These are phyloP conservation scores for Camelina sativa DNA, from an alignment of 345 rosid genomes.

Conservation along the genomic window DNA sequence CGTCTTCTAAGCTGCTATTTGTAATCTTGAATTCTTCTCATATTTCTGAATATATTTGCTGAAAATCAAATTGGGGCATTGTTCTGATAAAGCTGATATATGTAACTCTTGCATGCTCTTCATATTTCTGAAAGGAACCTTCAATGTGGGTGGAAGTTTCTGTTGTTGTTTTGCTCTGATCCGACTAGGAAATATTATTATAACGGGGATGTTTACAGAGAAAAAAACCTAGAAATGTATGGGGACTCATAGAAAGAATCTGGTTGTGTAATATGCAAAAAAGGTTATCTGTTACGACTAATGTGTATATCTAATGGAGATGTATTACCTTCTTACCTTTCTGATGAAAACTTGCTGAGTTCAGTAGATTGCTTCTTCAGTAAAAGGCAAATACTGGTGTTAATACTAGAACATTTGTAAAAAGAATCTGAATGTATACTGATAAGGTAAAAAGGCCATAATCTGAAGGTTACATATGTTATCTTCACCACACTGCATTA, in stretches of 20 bases:
- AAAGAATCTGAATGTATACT: conserved; percentile 11
- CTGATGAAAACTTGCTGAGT: not conserved
- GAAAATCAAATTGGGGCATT: not conserved
- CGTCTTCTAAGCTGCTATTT: not conserved
- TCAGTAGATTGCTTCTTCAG: not conserved
- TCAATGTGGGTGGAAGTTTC: not conserved
- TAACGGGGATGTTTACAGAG: not conserved
- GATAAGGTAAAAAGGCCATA: not conserved
- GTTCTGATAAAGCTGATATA: conserved; percentile 4
- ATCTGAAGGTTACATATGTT: not conserved
- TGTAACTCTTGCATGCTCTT: not conserved
- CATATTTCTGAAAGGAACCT: conserved; percentile 7
- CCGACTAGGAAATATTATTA: conserved; percentile 4
- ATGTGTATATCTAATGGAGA: not conserved
- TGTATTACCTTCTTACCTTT: conserved; percentile 3
- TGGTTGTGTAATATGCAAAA: conserved; percentile 7
- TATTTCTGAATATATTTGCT: not conserved
- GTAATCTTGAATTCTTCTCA: not conserved
- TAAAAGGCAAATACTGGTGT: not conserved
- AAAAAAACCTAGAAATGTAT: not conserved
- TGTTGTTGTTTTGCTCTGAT: conserved; percentile 11
- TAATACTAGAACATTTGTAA: conserved; percentile 13
- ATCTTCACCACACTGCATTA: not conserved
- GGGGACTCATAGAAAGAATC: not conserved
- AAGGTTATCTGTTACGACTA: not conserved